These are phyloP conservation scores for Apiotrichum porosum DNA, from an alignment of 1,284 basidiomycete species.

Conservation along the genomic window DNA sequence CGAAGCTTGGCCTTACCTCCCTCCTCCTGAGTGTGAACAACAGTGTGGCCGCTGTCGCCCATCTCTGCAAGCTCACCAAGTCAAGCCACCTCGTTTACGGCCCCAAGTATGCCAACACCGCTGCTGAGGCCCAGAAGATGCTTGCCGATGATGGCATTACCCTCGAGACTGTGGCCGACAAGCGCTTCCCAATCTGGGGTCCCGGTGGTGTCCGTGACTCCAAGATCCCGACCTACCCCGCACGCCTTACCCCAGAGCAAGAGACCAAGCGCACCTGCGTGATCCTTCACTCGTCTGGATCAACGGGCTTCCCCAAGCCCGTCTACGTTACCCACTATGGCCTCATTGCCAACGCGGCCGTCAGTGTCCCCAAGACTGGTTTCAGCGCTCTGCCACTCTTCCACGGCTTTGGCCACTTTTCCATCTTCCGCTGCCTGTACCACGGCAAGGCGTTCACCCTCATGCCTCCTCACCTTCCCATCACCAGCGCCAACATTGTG, in stretches of 20 bases:
- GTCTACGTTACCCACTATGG: slow-evolving; percentile 45
- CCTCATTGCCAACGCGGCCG: slow-evolving; percentile 38
- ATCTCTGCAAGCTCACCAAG: slow-evolving; percentile 55
- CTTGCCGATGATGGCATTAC: slow-evolving; percentile 41
- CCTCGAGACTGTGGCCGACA: slow-evolving; percentile 47
- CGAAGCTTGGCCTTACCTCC: slow-evolving; percentile 51
- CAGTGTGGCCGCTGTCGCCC: slow-evolving; percentile 56
- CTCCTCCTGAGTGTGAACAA: slow-evolving; percentile 59
- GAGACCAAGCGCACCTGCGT: slow-evolving; percentile 53
- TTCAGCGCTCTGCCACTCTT: slow-evolving; percentile 54
- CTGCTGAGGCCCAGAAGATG: slow-evolving; percentile 40
- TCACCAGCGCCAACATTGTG: slow-evolving; percentile 54
- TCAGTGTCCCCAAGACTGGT: slow-evolving; percentile 47
- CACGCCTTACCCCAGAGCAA: slow-evolving; percentile 51
- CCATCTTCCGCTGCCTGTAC: slow-evolving; percentile 50
- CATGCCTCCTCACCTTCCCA: slow-evolving; percentile 55
- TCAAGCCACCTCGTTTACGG: slow-evolving; percentile 54
- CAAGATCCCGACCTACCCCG: slow-evolving; percentile 44
- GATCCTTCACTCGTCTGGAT: slow-evolving; percentile 61
- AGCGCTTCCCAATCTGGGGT: slow-evolving; percentile 53
- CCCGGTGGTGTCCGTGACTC: slow-evolving; percentile 43
- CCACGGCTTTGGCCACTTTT: slow-evolving; percentile 54
- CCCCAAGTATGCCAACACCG: slow-evolving; percentile 46
- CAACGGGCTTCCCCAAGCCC: slow-evolving; percentile 52
- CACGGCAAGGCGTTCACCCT: slow-evolving; percentile 53